A percentile compares a stretch with the other conserved stretches of the same genome.
phyloP scores from a whole-genome alignment of 768 basidiomycete species.

The Russula abietina region DNA sequence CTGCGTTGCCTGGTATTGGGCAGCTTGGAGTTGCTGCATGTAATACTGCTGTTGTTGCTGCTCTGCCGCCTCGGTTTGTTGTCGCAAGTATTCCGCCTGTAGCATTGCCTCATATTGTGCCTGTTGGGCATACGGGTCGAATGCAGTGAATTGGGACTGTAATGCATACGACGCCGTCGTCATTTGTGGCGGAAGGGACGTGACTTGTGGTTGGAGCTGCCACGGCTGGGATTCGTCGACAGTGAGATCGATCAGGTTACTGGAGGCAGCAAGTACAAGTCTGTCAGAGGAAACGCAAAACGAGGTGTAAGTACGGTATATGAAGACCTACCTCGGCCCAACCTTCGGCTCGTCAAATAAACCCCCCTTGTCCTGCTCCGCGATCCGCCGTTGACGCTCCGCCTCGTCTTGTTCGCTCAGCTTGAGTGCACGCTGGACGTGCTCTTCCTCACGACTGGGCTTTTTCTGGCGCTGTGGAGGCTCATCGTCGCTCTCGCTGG shows the following conservation, averaged over 20 bases:
- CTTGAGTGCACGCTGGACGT: slow-evolving; percentile 74
- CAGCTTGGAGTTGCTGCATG: slow-evolving; percentile 48
- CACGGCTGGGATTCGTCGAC: slow-evolving; percentile 24
- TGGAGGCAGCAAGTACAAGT: slow-evolving; percentile 7
- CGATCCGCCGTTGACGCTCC: slow-evolving; percentile 52
- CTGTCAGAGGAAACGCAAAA: background rate
- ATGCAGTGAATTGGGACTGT: slow-evolving; percentile 55
- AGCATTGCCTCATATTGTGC: slow-evolving; percentile 78
- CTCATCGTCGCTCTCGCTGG: slow-evolving; percentile 38
- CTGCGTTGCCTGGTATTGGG: slow-evolving; percentile 28
- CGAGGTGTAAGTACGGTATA: slow-evolving; percentile 46
- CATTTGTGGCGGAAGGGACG: slow-evolving; percentile 22
- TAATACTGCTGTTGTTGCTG: slow-evolving; percentile 40
- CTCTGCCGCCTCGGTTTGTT: slow-evolving; percentile 46
- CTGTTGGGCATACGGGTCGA: slow-evolving; percentile 87
- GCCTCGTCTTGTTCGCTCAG: slow-evolving; percentile 87
- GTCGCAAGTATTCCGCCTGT: slow-evolving; percentile 63
- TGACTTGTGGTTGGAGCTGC: slow-evolving; percentile 27
- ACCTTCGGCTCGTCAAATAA: slow-evolving; percentile 74
- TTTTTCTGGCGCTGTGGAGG: slow-evolving; percentile 20
- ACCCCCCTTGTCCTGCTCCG: slow-evolving; percentile 64
- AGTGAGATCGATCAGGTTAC: slow-evolving; percentile 16
- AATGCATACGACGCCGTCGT: slow-evolving; percentile 12
- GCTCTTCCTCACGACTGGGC: slow-evolving; percentile 59
- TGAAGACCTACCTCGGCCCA: slow-evolving; percentile 33